Evolutionary conservation across 495 filamentous ascomycete species (phyloP).

Genomic region (Penicillium coprophilum): DNA sequence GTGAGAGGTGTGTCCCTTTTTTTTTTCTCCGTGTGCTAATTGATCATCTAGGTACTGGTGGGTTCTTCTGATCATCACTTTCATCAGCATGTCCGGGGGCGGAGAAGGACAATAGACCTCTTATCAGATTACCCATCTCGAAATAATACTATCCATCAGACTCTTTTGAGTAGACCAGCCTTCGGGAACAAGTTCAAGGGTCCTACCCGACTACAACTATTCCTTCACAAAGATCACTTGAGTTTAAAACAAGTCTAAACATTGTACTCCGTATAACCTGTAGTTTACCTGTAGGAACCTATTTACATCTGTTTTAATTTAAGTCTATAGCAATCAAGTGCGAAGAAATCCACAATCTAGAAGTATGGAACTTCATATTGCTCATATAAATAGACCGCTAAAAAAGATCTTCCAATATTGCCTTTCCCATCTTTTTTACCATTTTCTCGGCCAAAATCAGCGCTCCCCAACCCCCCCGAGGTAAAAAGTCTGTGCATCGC

Average conservation of each 20-base stretch:
- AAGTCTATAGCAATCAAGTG: too few relatives aligned
- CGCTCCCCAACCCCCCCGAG: background rate
- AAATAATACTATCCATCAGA: background rate
- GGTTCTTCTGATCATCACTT: conserved; percentile 44
- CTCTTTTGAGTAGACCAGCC: background rate
- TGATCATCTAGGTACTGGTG: conserved; percentile 44
- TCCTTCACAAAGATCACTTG: background rate
- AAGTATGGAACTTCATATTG: too few relatives aligned
- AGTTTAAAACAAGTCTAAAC: background rate
- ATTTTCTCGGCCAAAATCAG: background rate
- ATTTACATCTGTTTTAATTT: too few relatives aligned
- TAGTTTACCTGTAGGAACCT: background rate
- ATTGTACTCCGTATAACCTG: background rate
- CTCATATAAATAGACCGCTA: too few relatives aligned
- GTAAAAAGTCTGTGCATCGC: conserved; percentile 5
- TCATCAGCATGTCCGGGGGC: conserved; percentile 45
- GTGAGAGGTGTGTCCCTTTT: conserved; percentile 11
- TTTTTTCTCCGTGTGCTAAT: background rate
- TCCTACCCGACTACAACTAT: background rate
- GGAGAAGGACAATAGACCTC: conserved; percentile 29
- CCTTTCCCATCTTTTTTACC: background rate
- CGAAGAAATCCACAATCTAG: too few relatives aligned
- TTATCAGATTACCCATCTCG: background rate
- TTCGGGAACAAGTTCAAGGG: background rate
- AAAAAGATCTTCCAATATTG: too few relatives aligned